Evolutionary conservation across 1,139 yeast species (phyloP).

Genomic region (Diutina ranongensis): DNA sequence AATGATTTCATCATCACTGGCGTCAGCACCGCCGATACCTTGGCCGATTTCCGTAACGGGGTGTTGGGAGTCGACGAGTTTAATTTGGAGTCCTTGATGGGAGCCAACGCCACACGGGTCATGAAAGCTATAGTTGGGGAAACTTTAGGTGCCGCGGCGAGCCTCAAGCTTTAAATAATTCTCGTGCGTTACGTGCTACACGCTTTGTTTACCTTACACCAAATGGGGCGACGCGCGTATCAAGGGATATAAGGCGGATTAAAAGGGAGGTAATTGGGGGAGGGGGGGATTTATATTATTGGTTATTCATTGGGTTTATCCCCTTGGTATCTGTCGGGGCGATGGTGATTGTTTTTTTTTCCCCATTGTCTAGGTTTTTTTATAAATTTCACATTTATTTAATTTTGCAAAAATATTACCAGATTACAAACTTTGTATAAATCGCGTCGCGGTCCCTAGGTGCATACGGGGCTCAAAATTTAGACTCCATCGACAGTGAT

Average conservation of each 20-base stretch:
- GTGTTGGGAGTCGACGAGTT: constrained; percentile 4
- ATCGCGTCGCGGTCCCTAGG: no score
- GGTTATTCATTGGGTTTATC: no score
- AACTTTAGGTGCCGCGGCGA: not conserved
- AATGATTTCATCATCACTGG: not conserved
- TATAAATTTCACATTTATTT: no score
- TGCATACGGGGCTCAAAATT: not conserved
- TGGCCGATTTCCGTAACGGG: not conserved
- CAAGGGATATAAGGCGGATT: not conserved
- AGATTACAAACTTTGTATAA: not conserved
- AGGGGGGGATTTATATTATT: no score
- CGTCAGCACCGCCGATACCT: not conserved
- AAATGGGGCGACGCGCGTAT: not conserved
- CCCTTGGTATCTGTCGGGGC: no score
- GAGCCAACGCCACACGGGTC: constrained; percentile 6
- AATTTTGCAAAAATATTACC: not conserved
- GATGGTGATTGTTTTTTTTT: not conserved
- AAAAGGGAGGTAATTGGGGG: not conserved
- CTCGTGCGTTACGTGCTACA: not conserved
- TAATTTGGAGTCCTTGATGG: constrained; percentile 5
- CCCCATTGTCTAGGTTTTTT: no score
- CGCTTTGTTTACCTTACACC: constrained; percentile 3
- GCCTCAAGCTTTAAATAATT: not conserved
- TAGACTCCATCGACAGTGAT: no score
- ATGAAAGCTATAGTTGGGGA: not conserved